Base-by-base conservation (phyloP, 129 eudicot species). In the Chrysanthemum makinoi region DNA sequence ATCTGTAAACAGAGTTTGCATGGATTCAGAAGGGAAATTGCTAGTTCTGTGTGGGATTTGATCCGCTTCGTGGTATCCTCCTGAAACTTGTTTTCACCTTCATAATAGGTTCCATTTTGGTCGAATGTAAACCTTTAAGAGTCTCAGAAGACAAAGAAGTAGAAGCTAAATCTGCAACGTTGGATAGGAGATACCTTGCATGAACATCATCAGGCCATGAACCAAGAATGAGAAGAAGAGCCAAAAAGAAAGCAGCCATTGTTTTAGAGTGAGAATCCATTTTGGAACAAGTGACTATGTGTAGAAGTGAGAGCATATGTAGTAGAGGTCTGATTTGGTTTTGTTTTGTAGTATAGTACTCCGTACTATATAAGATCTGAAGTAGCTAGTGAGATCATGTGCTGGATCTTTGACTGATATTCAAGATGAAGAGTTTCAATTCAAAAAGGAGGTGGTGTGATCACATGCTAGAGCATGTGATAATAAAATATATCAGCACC, bases 1-100 rank as follows among this genome's bases (percentile, higher is more conserved):
- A 14, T 67, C 47, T 61, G 12, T n/a, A 18, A 39, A n/a, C n/a
- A n/a, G n/a, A 5, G 8, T 64, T 47, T 16, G 10, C 16, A 15
- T 61, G 48, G 16, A 55, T 55, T 14, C 10, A 55, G 10, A 55
- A 55, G 24, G 13, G 15, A 64, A 43, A 51, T 81, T 89, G 83
- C 95, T 85, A 85, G 82, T 85, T 88, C 82, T 87, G 94, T 8
- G 88, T 90, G 11, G 96, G 96, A 75, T 90, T 90, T 10, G 90
- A 80, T 84, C 89, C 81, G 80, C 94, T 90, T 28, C 82, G 90
- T 66, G 96, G 96, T 75, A 90, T 70, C 77, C 50, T 69, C 50
- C 94, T 56, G 22, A 82, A 76, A 73, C 94, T 90, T 5, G 94
- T 73, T 69, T 69, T 69, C 13, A 73, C 68, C 66, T 72, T 72